Base-by-base conservation (phyloP, 805 yeast species). In the Starmerella powellii region DNA sequence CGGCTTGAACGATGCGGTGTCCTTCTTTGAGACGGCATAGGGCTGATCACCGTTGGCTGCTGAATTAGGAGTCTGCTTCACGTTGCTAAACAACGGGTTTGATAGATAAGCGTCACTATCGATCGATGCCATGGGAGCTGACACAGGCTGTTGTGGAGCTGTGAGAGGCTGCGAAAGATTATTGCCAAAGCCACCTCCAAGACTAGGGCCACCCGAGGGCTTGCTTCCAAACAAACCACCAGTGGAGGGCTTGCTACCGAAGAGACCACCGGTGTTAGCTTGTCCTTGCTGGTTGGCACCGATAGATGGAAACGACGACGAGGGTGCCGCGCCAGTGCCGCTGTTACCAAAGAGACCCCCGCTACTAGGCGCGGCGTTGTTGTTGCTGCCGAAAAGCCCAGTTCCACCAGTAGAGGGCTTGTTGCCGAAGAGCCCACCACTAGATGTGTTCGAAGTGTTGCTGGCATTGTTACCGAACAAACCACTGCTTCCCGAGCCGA, bases 31-130 rank as follows among this genome's bases (percentile, higher is more conserved):
- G 11, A 23, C 28, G 4, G 38, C 47, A 3, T 27, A 21, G 13
- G 47, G 47, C 40, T 36, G 31, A 15, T 42, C 40, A 18, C 20
- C 16, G 18, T 43, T 40, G 2, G 24, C 12, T 8, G 13, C 33
- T 3, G 32, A n/a, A 3, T 21, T 21, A 1, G 31, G 19, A 3
- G 37, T 20, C 21, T 31, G 41, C 20, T 36, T 34, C 13, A 46
- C 38, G 10, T 35, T 41, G 17, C 37, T 28, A 52, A 82, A 84
- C 40, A 87, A 64, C 5, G 86, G 81, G 52, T 78, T 78, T 37
- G 74, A 70, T 1, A 95, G 94, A 57, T 83, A 87, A 34, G 95
- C 95, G 56, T 80, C 74, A 45, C 68, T 67, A 44, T 63, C 66
- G 40, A 63, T 56, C 26, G 63, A 51, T 33, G 69, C 62, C 37